These are phyloP conservation scores for Brassica nigra DNA, from an alignment of 345 rosid species.

Conservation along the genomic window DNA sequence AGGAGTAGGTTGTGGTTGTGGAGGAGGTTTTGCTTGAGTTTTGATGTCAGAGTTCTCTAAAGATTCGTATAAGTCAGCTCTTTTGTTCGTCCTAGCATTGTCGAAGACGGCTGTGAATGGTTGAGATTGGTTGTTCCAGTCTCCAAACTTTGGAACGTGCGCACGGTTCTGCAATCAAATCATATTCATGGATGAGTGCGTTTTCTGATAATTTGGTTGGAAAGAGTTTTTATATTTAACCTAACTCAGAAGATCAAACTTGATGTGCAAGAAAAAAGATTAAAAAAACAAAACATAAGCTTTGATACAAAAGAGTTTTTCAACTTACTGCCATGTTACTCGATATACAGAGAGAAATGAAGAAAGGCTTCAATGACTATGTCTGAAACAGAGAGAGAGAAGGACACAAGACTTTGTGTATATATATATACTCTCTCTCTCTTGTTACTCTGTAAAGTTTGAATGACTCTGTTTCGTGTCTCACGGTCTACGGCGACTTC, in stretches of 20 bases:
- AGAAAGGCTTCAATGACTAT: constrained; percentile 23
- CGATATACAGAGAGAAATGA: background rate
- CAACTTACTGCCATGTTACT: constrained; percentile 41
- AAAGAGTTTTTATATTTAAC: background rate
- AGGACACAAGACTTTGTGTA: background rate
- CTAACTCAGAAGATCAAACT: background rate
- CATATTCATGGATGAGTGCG: background rate
- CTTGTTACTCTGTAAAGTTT: constrained; percentile 26
- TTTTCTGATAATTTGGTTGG: background rate
- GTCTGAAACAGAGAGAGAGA: background rate
- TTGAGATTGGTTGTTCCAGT: constrained; percentile 41
- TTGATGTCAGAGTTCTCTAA: constrained; percentile 21
- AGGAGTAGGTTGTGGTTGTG: constrained; percentile 35
- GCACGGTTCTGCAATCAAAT: constrained; percentile 35
- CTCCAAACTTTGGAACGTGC: constrained; percentile 44
- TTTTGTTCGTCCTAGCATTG: constrained; percentile 39
- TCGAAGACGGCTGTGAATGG: constrained; percentile 43
- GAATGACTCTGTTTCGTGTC: constrained; percentile 30
- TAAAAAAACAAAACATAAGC: background rate
- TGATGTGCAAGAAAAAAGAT: background rate
- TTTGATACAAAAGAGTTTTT: background rate
- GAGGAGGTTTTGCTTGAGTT: constrained; percentile 12
- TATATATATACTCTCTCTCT: background rate
- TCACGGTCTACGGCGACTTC: constrained; percentile 21
- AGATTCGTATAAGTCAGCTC: constrained; percentile 33